Evolutionary conservation across 129 eudicot species (phyloP), one percentile per base, ranked within the genome.

Genomic region (Erigeron canadensis): DNA sequence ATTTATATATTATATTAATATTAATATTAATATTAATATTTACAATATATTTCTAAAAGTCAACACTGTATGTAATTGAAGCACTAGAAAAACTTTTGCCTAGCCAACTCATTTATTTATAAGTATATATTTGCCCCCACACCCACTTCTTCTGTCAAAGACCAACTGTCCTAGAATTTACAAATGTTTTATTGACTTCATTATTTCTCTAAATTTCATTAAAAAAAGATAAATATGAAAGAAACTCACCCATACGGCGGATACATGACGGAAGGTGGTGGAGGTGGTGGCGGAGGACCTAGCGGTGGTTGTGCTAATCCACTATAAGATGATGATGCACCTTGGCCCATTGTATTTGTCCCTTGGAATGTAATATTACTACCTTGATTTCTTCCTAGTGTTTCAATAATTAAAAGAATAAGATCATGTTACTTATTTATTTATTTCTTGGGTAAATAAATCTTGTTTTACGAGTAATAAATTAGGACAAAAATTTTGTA

Each of bases 181-280:
- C 70, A 62, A 63, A 71, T 71, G 45, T 42, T 64, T 70, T 70
- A n/a, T 77, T 71, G 51, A 71, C 86, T 81, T 70, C 75, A 77
- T 72, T 34, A 62, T 75, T 75, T 81, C 73, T 70, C 41, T 50
- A 19, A 61, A 17, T 61, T 50, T 42, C 70, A 67, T 10, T 40
- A 61, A 48, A 45, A 48, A 23, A 43, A 42, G 1, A 46, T 23
- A 72, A 22, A 9, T 28, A 3, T 28, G 3, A 28, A 28, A 28
- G 34, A 63, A 44, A 75, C 88, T 80, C 67, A 93, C 98, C 96
- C 96, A 70, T 89, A 93, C 6, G 96, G 98, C 39, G 96, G 95
- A 84, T 89, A 93, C 47, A 93, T 76, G 69, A 81, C 87, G 62
- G 97, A 86, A 10, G 85, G 72, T 15, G 94, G 86, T 65, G 89